Evolutionary conservation across 108 stramenopile species (phyloP).

Genomic region (Nannochloropsis gaditana): DNA sequence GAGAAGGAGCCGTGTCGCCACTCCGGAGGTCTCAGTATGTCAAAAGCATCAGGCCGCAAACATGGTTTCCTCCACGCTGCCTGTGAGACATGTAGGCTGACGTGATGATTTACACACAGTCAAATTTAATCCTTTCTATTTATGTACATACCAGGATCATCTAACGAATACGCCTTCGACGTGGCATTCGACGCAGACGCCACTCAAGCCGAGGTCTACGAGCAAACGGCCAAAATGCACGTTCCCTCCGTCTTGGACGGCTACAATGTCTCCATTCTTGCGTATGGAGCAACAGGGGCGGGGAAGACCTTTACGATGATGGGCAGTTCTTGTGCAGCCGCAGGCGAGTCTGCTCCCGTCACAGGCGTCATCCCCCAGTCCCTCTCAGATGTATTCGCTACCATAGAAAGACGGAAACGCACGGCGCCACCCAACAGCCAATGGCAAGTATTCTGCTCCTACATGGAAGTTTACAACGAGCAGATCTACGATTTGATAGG

Average conservation of each 20-base stretch:
- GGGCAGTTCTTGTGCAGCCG: slow-evolving; percentile 47
- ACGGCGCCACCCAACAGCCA: slow-evolving; percentile 5
- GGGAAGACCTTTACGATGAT: slow-evolving; percentile 67
- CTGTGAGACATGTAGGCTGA: too few species aligned
- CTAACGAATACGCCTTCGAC: slow-evolving; percentile 55
- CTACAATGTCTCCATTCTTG: slow-evolving; percentile 58
- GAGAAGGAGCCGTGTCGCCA: too few species aligned
- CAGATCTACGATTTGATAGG: slow-evolving; percentile 58
- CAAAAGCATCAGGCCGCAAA: too few species aligned
- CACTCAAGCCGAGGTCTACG: slow-evolving; percentile 48
- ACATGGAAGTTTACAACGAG: slow-evolving; percentile 63
- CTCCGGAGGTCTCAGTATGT: too few species aligned
- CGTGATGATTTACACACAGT: background rate
- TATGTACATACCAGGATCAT: slow-evolving; percentile 24
- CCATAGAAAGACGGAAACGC: slow-evolving; percentile 29
- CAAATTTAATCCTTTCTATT: background rate
- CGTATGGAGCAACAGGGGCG: slow-evolving; percentile 63
- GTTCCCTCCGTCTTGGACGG: slow-evolving; percentile 50
- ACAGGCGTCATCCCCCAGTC: slow-evolving; percentile 60
- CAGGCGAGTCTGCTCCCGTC: slow-evolving; percentile 23
- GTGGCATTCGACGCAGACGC: slow-evolving; percentile 50
- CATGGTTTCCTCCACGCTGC: too few species aligned
- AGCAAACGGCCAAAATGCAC: slow-evolving; percentile 49
- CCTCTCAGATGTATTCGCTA: slow-evolving; percentile 54
- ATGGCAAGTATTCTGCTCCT: slow-evolving; percentile 36